phyloP scores from a whole-genome alignment of 495 filamentous ascomycete genomes.

The Geopyxis carbonaria region DNA sequence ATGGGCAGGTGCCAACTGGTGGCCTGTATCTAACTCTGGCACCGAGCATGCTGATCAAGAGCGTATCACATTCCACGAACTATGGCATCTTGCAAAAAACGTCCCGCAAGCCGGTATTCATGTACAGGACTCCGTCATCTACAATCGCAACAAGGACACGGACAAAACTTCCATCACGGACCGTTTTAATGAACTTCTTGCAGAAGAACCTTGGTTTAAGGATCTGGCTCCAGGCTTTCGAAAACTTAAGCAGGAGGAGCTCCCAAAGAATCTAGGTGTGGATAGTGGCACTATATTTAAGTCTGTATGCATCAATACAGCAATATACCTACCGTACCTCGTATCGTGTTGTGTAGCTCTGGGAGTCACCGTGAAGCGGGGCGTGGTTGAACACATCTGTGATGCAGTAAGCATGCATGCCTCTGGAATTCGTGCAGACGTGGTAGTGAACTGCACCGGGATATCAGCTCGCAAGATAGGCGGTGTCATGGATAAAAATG shows the following conservation, averaged over 20 bases:
- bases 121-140: conserved; percentile 52
- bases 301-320: conserved; percentile 81
- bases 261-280: conserved; percentile 39
- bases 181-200: conserved; percentile 47
- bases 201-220: conserved; percentile 66
- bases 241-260: conserved; percentile 35
- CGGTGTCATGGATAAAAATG: conserved; percentile 59
- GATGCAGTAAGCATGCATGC: conserved; percentile 47
- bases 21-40: conserved; percentile 45
- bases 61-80: conserved; percentile 25
- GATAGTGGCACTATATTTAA: conserved; percentile 56
- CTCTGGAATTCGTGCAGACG: conserved; percentile 39
- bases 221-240: conserved; percentile 55
- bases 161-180: conserved; percentile 26
- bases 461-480: conserved; percentile 55
- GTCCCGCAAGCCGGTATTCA: conserved; percentile 81
- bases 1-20: conserved; percentile 84
- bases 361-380: conserved; percentile 49
- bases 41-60: conserved; percentile 34
- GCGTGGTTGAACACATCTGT: conserved; percentile 45
- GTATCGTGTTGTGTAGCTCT: conserved; percentile 53
- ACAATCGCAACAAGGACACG: conserved; percentile 46
- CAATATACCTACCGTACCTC: conserved; percentile 75
- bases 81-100: conserved; percentile 40
- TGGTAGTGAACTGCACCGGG: conserved; percentile 81